phyloP scores from a whole-genome alignment of 176 grass and related monocot species.

The Thalia dealbata region DNA sequence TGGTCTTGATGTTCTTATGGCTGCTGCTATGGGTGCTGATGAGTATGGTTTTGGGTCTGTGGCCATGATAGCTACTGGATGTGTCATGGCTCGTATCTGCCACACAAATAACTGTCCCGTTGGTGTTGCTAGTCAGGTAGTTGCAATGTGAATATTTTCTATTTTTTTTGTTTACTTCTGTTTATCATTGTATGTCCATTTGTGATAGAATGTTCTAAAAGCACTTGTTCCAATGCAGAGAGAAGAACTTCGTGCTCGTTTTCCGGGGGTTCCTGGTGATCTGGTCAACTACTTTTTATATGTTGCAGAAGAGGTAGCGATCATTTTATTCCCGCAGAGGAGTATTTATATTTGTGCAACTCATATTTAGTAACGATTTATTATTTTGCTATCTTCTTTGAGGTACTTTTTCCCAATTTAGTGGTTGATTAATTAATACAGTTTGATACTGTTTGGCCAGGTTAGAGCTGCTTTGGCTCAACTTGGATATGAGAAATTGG shows the following conservation, averaged over 20 bases:
- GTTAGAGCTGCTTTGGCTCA: conserved; percentile 77
- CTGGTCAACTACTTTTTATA: conserved; percentile 96
- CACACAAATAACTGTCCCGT: conserved; percentile 99
- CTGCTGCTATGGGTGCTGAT: conserved; percentile 95
- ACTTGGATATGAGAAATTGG: conserved; percentile 94
- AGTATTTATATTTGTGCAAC: conserved; percentile 2
- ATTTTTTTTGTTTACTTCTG: conserved; percentile 8
- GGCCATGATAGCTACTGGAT: conserved; percentile 99
- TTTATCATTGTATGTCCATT: neutral
- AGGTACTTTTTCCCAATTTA: neutral
- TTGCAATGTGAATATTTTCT: conserved; percentile 28
- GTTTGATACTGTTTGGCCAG: conserved; percentile 34
- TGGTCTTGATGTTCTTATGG: conserved; percentile 80
- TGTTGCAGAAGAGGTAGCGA: conserved; percentile 97
- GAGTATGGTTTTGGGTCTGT: conserved; percentile 99
- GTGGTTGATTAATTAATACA: neutral
- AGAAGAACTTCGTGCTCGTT: conserved; percentile 97
- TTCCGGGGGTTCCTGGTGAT: conserved; percentile 99
- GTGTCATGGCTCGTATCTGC: conserved; percentile 99
- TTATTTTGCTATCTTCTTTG: neutral
- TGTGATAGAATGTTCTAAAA: conserved; percentile 28
- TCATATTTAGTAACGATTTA: neutral
- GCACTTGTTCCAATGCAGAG: conserved; percentile 45
- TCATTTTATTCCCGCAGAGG: conserved; percentile 16
- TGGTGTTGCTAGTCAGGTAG: conserved; percentile 98